A percentile compares a stretch with the other conserved stretches of the same genome.
Evolutionary conservation across 2,329 filamentous ascomycete species (phyloP).

Genomic region (Verticillium longisporum): DNA sequence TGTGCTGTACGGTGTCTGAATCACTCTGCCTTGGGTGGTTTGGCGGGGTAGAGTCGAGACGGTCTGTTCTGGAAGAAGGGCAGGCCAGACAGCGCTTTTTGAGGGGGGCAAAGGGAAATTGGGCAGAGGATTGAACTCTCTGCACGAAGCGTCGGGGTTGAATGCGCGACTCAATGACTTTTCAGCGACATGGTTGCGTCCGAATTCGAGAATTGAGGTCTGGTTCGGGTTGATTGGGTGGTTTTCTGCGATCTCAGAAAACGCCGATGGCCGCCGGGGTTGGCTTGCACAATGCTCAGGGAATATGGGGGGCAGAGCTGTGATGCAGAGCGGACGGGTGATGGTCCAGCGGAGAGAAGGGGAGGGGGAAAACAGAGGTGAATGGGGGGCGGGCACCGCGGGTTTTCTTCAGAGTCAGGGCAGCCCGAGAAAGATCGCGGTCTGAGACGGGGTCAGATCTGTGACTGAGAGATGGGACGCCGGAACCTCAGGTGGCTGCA

Average conservation of each 20-base stretch:
- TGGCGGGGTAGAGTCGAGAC: constrained; percentile 3
- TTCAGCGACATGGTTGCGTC: constrained; percentile 12
- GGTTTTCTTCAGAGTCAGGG: neutral
- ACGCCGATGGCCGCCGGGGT: neutral
- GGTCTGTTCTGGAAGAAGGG: constrained; percentile 1
- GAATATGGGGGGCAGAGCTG: neutral
- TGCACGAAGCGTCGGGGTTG: constrained; percentile 4
- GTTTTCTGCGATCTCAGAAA: neutral
- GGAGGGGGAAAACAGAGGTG: neutral
- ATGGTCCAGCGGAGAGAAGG: neutral
- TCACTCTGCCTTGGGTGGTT: constrained; percentile 1
- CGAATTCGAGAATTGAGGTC: neutral
- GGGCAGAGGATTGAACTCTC: constrained; percentile 4
- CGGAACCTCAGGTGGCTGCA: neutral
- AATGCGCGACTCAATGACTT: constrained; percentile 6
- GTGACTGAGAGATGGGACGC: neutral
- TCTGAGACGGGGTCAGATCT: neutral
- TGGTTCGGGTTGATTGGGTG: neutral
- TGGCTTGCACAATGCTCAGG: neutral
- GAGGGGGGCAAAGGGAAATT: neutral
- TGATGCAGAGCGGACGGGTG: constrained; percentile 2
- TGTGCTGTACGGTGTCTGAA: constrained; percentile 1
- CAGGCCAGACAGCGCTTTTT: constrained; percentile 5
- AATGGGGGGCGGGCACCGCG: neutral
- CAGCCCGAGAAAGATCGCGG: neutral